Conservation (phyloP, 495 filamentous ascomycete genomes). For the Parachaetomium inaequale region DNA sequence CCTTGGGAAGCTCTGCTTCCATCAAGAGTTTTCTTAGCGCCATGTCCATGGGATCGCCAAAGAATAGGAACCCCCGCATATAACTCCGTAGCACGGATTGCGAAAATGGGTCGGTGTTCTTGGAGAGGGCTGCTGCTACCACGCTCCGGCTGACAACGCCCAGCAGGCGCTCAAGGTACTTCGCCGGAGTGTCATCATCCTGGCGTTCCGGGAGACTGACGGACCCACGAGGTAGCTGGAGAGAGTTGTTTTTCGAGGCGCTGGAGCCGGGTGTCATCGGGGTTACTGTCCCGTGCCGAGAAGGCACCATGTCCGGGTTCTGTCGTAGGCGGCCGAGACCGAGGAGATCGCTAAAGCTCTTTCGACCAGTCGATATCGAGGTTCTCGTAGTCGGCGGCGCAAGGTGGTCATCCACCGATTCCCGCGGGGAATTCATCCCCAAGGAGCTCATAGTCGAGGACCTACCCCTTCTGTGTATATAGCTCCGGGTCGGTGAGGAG, state of each 20-base stretch:
- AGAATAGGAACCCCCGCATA: constrained; percentile 91
- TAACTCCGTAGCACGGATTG: constrained; percentile 82
- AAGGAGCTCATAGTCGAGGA: constrained; percentile 89
- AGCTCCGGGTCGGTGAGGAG: constrained; percentile 64
- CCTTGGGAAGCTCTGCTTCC: constrained; percentile 93
- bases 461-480: constrained; percentile 59
- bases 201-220: constrained; percentile 73
- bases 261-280: constrained; percentile 61
- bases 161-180: constrained; percentile 79
- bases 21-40: constrained; percentile 90
- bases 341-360: constrained; percentile 86
- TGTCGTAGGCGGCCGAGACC: constrained; percentile 71
- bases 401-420: constrained; percentile 55
- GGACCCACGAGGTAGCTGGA: constrained; percentile 57
- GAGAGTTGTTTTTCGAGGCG: constrained; percentile 67
- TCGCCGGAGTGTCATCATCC: constrained; percentile 85
- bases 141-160: constrained; percentile 70
- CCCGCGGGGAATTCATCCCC: constrained; percentile 46
- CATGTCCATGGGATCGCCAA: constrained; percentile 97
- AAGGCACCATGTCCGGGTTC: constrained; percentile 58
- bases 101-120: constrained; percentile 78
- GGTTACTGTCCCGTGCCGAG: constrained; percentile 59
- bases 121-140: constrained; percentile 77
- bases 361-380: constrained; percentile 80
- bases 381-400: constrained; percentile 60